phyloP scores from a whole-genome alignment of 108 stramenopile species.

The Fistulifera solaris region DNA sequence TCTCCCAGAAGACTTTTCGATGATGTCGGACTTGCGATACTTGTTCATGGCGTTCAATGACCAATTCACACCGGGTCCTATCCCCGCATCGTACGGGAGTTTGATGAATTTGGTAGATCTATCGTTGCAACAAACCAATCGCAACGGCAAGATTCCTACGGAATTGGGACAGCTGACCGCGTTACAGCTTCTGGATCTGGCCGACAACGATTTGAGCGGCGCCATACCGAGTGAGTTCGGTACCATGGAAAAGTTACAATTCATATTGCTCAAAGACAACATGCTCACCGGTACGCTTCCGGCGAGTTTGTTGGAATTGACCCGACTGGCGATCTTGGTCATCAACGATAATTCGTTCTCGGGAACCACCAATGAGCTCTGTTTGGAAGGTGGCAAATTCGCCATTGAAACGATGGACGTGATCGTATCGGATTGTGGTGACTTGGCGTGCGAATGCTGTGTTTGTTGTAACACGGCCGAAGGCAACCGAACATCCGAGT shows the following conservation, averaged over 20 bases:
- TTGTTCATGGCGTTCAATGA: constrained; percentile 1
- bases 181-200: constrained; percentile 13
- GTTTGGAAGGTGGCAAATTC: background rate
- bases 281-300: background rate
- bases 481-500: too few species aligned
- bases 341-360: constrained; percentile 1
- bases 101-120: constrained; percentile 27
- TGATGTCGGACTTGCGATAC: background rate
- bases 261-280: constrained; percentile 8
- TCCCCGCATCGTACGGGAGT: constrained; percentile 10
- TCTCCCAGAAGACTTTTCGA: background rate
- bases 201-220: constrained; percentile 10
- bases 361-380: background rate
- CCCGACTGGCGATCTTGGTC: background rate
- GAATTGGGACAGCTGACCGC: constrained; percentile 9
- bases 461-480: background rate
- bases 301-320: background rate
- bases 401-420: background rate
- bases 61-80: background rate
- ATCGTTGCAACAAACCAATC: constrained; percentile 23
- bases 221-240: constrained; percentile 1
- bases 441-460: background rate
- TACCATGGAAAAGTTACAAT: background rate
- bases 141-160: constrained; percentile 22
- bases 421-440: background rate